Percentiles rank a stretch among this genome's conserved stretches.
phyloP scores from a whole-genome alignment of 2,329 filamentous ascomycete species.

The Aspergillus hortae region DNA sequence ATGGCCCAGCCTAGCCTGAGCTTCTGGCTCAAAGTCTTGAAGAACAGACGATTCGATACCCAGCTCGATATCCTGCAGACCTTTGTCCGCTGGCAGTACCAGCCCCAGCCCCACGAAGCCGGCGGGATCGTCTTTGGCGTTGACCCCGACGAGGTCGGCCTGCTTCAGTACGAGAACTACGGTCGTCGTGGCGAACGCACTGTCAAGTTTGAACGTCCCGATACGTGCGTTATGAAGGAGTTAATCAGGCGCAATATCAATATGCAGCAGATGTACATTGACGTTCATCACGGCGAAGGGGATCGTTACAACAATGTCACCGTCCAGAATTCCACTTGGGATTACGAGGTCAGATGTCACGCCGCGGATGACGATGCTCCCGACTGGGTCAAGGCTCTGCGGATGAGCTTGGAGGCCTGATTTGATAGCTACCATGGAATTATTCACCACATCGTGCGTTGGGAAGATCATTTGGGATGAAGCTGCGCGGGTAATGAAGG shows the following conservation, averaged over 20 bases:
- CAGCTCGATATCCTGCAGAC: slow-evolving; percentile 53
- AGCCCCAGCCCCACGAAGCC: slow-evolving; percentile 24
- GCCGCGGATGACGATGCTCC: slow-evolving; percentile 1
- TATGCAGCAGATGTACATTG: slow-evolving; percentile 52
- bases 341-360: slow-evolving; percentile 1
- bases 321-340: slow-evolving; percentile 5
- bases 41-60: slow-evolving; percentile 51
- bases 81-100: slow-evolving; percentile 57
- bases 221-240: slow-evolving; percentile 59
- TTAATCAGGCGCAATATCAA: slow-evolving; percentile 49
- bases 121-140: slow-evolving; percentile 49
- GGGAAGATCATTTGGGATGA: no score
- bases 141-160: slow-evolving; percentile 51
- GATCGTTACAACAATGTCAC: not conserved
- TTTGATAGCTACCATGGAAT: not conserved
- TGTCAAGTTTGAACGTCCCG: slow-evolving; percentile 51
- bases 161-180: slow-evolving; percentile 37
- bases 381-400: slow-evolving; percentile 5
- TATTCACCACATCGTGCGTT: not conserved
- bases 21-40: slow-evolving; percentile 59
- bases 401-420: not conserved
- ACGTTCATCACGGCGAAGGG: slow-evolving; percentile 46
- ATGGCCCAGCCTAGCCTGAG: slow-evolving; percentile 57
- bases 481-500: no score
- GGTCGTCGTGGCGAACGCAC: slow-evolving; percentile 28